Evolutionary conservation across 2,329 filamentous ascomycete species (phyloP).

Genomic region (Colletotrichum sp.): DNA sequence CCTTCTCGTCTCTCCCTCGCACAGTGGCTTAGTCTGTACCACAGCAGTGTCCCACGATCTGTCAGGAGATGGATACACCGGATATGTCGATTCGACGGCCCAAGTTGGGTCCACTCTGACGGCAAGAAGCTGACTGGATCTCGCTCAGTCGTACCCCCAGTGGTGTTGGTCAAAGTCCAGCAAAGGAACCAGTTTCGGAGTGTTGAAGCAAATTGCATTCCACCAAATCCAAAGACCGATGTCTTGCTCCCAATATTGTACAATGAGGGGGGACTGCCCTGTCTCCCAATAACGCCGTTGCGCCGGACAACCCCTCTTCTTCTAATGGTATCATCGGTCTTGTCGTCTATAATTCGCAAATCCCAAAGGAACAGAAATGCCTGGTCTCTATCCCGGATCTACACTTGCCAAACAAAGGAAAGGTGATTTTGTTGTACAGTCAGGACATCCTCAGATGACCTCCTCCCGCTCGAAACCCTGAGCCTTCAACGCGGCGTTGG

Average conservation of each 20-base stretch:
- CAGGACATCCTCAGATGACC: slow-evolving; percentile 59
- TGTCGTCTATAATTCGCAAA: background rate
- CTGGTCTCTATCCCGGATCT: background rate
- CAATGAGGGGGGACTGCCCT: slow-evolving; percentile 2
- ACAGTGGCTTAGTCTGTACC: background rate
- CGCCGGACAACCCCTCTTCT: background rate
- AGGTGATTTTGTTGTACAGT: background rate
- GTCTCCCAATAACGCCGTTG: slow-evolving; percentile 1
- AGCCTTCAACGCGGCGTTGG: slow-evolving; percentile 69
- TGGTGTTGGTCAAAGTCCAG: background rate
- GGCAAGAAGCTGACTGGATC: background rate
- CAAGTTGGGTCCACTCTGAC: background rate
- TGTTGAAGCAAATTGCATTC: background rate
- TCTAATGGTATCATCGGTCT: slow-evolving; percentile 16
- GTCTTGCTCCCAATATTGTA: background rate
- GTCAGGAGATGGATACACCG: background rate
- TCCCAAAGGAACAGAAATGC: background rate
- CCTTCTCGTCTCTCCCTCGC: background rate
- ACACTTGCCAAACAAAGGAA: background rate
- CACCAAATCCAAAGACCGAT: background rate
- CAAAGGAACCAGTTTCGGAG: background rate
- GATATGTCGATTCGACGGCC: background rate
- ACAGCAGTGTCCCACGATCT: background rate
- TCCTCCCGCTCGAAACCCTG: slow-evolving; percentile 86
- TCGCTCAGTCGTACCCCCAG: background rate